Base-by-base conservation (phyloP, 176 grass and related monocot genomes). In the Neostapfia colusana region DNA sequence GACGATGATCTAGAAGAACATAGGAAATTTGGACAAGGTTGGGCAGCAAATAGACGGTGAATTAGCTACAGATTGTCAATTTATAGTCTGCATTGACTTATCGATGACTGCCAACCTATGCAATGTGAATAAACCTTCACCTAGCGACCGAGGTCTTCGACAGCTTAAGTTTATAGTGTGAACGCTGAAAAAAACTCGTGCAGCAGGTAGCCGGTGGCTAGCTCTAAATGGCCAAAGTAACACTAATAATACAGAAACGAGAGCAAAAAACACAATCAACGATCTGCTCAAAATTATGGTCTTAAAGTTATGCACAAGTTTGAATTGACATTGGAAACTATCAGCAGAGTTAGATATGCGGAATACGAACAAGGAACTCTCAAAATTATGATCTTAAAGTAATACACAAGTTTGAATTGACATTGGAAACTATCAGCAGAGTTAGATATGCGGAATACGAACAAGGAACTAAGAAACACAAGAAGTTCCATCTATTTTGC, bases 181-280 rank as follows among this genome's bases (percentile, higher is more conserved):
- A 79, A 53, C 34, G 21, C 12, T 34, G 18, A 2, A 84, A 84
- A 74, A 88, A n/a, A 49, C 41, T 36, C 34, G 61, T 13, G 67
- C 5, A 49, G 7, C 34, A 42, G 21, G 63, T 61, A 75, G 57
- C 17, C 57, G 42, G 15, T 63, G 43, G 35, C 14, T 58, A 35
- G 67, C 3, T 54, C 58, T 43, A 69, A 36, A 61, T 40, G 17
- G 41, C 70, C 14, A 54, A 9, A 57, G n/a, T n/a, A n/a, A n/a
- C 27, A 51, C 27, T 26, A 65, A 67, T n/a, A n/a, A 72, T 72
- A 28, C 43, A 28, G n/a, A 70, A 20, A 15, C 20, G 38, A 25
- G 10, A 64, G 72, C 18, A n/a, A 78, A 39, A 57, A 54, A 9
- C 65, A 62, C 9, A 36, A 15, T 40, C 4, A 37, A 27, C 26